A percentile compares a stretch with the other conserved stretches of the same genome.
phyloP scores from a whole-genome alignment of 1,139 yeast species.

The Diutina pseudorugosa region DNA sequence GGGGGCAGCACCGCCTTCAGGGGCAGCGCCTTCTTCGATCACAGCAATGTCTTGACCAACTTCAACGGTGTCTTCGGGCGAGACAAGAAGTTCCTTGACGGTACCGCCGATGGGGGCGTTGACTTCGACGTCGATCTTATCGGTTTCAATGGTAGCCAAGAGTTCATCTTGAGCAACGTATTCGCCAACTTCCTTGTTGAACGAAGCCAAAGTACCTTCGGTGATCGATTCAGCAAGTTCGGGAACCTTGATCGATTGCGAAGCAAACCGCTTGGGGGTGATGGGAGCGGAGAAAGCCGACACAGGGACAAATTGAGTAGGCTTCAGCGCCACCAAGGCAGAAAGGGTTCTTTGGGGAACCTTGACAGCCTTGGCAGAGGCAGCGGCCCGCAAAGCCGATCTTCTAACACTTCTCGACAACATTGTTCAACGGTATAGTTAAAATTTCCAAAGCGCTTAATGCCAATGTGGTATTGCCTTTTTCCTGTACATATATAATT shows the following conservation, averaged over 20 bases:
- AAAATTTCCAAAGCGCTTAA: background rate
- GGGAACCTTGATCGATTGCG: constrained; percentile 72
- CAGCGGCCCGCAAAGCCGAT: constrained; percentile 8
- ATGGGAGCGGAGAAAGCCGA: constrained; percentile 5
- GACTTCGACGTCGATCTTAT: constrained; percentile 94
- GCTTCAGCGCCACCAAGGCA: constrained; percentile 7
- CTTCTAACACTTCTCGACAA: constrained; percentile 10
- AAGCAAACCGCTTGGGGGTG: constrained; percentile 23
- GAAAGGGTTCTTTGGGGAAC: constrained; percentile 6
- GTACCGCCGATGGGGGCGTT: constrained; percentile 92
- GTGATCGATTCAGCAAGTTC: constrained; percentile 98
- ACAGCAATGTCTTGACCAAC: constrained; percentile 91
- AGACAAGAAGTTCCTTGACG: constrained; percentile 69
- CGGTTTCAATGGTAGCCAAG: constrained; percentile 95
- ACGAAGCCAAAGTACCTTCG: constrained; percentile 87
- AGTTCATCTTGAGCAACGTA: constrained; percentile 81
- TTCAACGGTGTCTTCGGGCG: constrained; percentile 85
- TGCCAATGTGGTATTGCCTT: background rate
- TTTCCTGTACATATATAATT: background rate
- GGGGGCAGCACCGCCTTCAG: constrained; percentile 46
- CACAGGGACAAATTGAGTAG: constrained; percentile 5
- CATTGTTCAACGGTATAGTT: constrained; percentile 6
- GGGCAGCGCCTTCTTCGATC: constrained; percentile 84
- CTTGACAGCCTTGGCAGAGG: constrained; percentile 6
- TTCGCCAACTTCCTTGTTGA: constrained; percentile 76